These are phyloP conservation scores for Leccinellum albellum DNA, from an alignment of 768 basidiomycete genomes.

Conservation along the genomic window DNA sequence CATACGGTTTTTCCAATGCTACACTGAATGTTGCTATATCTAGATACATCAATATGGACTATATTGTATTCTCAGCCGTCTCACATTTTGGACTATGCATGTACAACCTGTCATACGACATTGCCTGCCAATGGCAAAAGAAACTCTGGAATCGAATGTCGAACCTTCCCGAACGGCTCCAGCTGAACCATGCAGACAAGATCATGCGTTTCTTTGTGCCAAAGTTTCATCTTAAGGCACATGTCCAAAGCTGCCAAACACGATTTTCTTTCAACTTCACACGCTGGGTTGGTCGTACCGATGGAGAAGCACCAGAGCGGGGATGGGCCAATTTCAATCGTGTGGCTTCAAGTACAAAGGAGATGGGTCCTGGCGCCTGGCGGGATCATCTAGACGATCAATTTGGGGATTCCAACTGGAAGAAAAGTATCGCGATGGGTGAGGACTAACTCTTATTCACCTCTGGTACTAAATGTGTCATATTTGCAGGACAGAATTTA, in stretches of 20 bases:
- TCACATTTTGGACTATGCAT: not conserved
- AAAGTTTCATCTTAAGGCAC: not conserved
- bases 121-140: not conserved
- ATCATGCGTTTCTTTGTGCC: not conserved
- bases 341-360: not conserved
- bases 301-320: not conserved
- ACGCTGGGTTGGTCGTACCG: not conserved
- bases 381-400: not conserved
- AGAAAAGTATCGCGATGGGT: not conserved
- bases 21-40: not conserved
- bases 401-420: constrained; percentile 1
- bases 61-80: not conserved
- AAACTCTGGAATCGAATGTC: not conserved
- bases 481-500: not conserved
- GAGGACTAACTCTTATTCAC: no score
- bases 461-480: no score
- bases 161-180: not conserved
- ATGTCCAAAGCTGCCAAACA: not conserved
- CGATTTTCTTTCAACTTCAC: not conserved
- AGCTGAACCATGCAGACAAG: not conserved
- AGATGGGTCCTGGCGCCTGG: not conserved
- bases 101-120: not conserved
- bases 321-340: not conserved
- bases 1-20: not conserved
- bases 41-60: not conserved